A percentile compares a stretch with the other conserved stretches of the same genome.
phyloP scores from a whole-genome alignment of 1,284 basidiomycete species.

The Apiotrichum sp. region DNA sequence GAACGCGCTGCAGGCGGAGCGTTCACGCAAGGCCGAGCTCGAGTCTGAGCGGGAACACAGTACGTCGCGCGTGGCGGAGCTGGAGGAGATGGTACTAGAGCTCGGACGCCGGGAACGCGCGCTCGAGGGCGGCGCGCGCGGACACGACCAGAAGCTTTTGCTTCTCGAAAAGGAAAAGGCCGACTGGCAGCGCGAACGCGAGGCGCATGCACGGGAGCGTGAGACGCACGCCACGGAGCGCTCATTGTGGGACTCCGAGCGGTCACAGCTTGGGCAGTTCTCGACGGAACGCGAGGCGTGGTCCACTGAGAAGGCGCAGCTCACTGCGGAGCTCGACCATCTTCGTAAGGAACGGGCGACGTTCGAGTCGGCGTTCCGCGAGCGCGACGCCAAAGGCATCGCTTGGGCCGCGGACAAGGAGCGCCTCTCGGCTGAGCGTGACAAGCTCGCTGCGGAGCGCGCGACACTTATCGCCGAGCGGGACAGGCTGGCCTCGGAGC shows the following conservation, averaged over 20 bases:
- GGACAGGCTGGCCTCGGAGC: constrained; percentile 13
- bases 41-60: constrained; percentile 20
- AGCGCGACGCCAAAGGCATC: background rate
- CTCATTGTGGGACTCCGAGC: constrained; percentile 1
- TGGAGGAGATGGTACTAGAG: constrained; percentile 40
- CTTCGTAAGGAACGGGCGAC: background rate
- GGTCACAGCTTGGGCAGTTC: background rate
- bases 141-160: constrained; percentile 22
- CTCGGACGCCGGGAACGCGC: constrained; percentile 35
- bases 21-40: constrained; percentile 1
- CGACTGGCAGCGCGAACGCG: constrained; percentile 20
- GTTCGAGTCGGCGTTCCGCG: background rate
- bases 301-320: too few relatives aligned
- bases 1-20: background rate
- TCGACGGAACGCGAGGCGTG: too few relatives aligned
- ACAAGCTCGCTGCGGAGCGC: background rate
- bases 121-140: constrained; percentile 30
- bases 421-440: background rate
- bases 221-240: background rate
- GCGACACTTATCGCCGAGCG: constrained; percentile 3
- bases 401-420: background rate
- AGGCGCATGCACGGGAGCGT: background rate
- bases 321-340: background rate
- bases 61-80: constrained; percentile 25
- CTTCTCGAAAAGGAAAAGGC: constrained; percentile 50